Percentiles rank a stretch among this genome's conserved stretches.
phyloP scores from a whole-genome alignment of 2,329 filamentous ascomycete genomes.

The Nigrospora sphaerica region DNA sequence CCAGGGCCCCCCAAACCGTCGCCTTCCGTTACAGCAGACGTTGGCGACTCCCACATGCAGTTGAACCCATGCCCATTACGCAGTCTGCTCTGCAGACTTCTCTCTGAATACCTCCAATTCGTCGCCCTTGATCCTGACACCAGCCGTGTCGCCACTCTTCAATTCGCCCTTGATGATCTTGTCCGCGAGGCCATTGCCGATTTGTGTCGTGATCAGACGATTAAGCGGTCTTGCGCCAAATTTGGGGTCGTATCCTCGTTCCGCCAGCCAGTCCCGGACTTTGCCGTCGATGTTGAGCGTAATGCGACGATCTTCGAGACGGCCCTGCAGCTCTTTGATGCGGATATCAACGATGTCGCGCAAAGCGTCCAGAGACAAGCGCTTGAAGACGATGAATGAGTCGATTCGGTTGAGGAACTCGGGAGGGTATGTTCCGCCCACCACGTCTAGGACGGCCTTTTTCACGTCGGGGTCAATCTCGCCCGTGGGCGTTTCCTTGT shows the following conservation, averaged over 20 bases:
- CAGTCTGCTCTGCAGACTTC: conserved; percentile 1
- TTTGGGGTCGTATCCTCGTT: conserved; percentile 82
- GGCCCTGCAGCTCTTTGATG: conserved; percentile 72
- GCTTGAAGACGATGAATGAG: conserved; percentile 93
- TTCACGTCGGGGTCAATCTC: conserved; percentile 69
- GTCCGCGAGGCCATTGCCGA: conserved; percentile 82
- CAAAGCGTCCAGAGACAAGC: conserved; percentile 69
- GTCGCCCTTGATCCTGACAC: conserved; percentile 60
- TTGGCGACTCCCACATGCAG: no score
- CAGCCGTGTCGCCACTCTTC: conserved; percentile 65
- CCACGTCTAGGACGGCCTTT: conserved; percentile 80
- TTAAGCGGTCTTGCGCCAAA: conserved; percentile 91
- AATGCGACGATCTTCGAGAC: conserved; percentile 82
- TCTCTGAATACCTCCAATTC: conserved; percentile 42
- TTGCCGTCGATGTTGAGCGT: conserved; percentile 61
- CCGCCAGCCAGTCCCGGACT: conserved; percentile 80
- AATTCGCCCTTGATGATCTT: conserved; percentile 84
- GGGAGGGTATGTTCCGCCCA: conserved; percentile 67
- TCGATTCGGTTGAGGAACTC: conserved; percentile 97
- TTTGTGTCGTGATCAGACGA: conserved; percentile 80
- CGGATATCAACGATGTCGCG: conserved; percentile 93
- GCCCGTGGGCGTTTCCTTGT: conserved; percentile 55
- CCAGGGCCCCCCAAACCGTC: no score
- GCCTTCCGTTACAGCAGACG: no score
- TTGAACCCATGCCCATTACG: not conserved